A percentile compares a stretch with the other conserved stretches of the same genome.
Evolutionary conservation across 1,284 basidiomycete genomes (phyloP).

Genomic region (Ustilago nuda): DNA sequence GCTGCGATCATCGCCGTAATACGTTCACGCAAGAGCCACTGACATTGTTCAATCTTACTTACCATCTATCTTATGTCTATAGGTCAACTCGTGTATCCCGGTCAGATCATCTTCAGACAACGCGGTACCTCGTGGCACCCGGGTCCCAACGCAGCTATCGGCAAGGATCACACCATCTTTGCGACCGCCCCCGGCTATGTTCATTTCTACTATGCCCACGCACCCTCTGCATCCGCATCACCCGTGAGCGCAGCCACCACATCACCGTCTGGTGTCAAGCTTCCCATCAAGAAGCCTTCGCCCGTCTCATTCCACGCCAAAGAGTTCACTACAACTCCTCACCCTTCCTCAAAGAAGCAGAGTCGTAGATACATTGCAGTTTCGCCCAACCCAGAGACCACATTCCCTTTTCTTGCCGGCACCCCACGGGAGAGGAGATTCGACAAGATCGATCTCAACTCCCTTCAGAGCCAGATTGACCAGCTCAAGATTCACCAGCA

Average conservation of each 20-base stretch:
- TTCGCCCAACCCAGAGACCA: slow-evolving; percentile 47
- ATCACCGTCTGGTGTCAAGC: slow-evolving; percentile 32
- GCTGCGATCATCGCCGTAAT: background rate
- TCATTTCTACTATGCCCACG: slow-evolving; percentile 62
- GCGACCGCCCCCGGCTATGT: slow-evolving; percentile 65
- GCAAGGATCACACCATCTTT: slow-evolving; percentile 68
- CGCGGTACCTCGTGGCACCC: slow-evolving; percentile 68
- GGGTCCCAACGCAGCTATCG: slow-evolving; percentile 65
- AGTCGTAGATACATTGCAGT: slow-evolving; percentile 65
- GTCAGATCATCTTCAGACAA: slow-evolving; percentile 67
- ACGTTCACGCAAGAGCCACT: background rate
- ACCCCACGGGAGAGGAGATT: slow-evolving; percentile 56
- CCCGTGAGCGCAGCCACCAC: slow-evolving; percentile 11
- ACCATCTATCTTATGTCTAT: background rate
- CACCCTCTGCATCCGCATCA: slow-evolving; percentile 9
- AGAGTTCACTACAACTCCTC: slow-evolving; percentile 41
- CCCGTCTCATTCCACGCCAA: slow-evolving; percentile 43
- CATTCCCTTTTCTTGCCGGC: slow-evolving; percentile 49
- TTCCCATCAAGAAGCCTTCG: slow-evolving; percentile 42
- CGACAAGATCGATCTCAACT: slow-evolving; percentile 62
- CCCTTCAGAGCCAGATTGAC: slow-evolving; percentile 51
- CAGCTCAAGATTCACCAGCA: slow-evolving; percentile 50
- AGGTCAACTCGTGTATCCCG: slow-evolving; percentile 62
- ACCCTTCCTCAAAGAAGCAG: slow-evolving; percentile 59
- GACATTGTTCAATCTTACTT: background rate